A percentile compares a stretch with the other conserved stretches of the same genome.
These are phyloP conservation scores for Leccinum aurantiacum DNA, from an alignment of 768 basidiomycete species.

Conservation along the genomic window DNA sequence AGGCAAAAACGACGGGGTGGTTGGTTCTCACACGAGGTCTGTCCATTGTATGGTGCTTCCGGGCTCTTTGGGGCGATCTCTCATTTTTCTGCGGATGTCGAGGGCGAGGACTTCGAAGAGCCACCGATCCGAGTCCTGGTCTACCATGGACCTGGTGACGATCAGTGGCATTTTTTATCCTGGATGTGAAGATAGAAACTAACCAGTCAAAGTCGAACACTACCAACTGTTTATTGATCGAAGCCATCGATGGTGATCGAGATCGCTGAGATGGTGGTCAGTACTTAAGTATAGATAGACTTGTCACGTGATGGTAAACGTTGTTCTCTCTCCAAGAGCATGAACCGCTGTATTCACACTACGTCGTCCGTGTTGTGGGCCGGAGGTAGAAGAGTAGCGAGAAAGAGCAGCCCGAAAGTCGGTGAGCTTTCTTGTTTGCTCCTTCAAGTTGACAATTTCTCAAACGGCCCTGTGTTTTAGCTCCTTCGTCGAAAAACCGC, in stretches of 20 bases:
- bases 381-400: conserved; percentile 13
- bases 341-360: not conserved
- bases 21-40: conserved; percentile 78
- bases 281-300: too few relatives aligned
- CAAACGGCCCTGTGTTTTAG: conserved; percentile 3
- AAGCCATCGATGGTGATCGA: conserved; percentile 14
- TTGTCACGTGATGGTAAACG: not conserved
- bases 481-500: conserved; percentile 25
- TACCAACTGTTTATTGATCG: conserved; percentile 64
- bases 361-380: conserved; percentile 11
- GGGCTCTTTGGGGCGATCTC: conserved; percentile 45
- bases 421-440: conserved; percentile 12
- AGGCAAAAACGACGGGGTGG: not conserved
- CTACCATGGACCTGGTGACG: conserved; percentile 74
- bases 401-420: conserved; percentile 11
- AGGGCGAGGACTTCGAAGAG: conserved; percentile 85
- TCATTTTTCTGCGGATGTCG: conserved; percentile 78
- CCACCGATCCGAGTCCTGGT: conserved; percentile 97
- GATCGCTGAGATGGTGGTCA: not conserved
- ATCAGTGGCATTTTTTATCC: not conserved
- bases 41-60: conserved; percentile 78
- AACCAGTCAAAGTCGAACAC: conserved; percentile 98
- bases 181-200: conserved; percentile 10
- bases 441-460: not conserved
- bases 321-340: not conserved